Evolutionary conservation across 2,329 filamentous ascomycete genomes (phyloP).

Genomic region (Exophiala sideris): DNA sequence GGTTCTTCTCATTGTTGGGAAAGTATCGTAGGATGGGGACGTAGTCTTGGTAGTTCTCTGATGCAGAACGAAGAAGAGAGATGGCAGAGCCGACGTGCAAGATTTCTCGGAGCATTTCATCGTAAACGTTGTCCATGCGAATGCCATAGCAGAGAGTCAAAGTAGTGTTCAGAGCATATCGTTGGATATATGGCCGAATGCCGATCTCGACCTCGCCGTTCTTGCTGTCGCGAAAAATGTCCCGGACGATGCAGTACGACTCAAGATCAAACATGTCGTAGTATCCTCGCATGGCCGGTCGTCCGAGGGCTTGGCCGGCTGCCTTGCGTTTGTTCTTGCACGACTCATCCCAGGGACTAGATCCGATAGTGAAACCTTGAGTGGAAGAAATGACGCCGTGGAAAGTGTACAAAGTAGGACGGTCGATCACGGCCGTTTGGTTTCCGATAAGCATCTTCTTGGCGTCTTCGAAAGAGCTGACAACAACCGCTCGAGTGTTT

Average conservation of each 20-base stretch:
- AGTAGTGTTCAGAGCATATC: constrained; percentile 68
- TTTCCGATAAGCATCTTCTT: constrained; percentile 66
- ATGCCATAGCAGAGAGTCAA: constrained; percentile 73
- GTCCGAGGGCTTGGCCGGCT: constrained; percentile 68
- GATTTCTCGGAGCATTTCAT: constrained; percentile 67
- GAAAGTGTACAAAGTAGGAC: constrained; percentile 71
- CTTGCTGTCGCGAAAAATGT: constrained; percentile 60
- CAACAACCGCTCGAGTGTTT: constrained; percentile 62
- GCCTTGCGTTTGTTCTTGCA: constrained; percentile 70
- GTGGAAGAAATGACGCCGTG: constrained; percentile 69
- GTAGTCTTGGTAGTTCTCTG: constrained; percentile 78
- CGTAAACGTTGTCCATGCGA: constrained; percentile 65
- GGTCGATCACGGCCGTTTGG: constrained; percentile 68
- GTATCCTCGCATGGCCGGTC: constrained; percentile 67
- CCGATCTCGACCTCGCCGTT: constrained; percentile 61
- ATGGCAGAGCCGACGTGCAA: constrained; percentile 70
- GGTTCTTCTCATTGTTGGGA: constrained; percentile 53
- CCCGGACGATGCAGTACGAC: constrained; percentile 63
- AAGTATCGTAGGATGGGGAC: constrained; percentile 64
- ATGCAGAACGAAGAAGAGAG: constrained; percentile 70
- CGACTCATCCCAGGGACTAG: constrained; percentile 72
- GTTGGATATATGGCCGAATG: constrained; percentile 64
- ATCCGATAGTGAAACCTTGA: constrained; percentile 73
- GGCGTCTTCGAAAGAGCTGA: constrained; percentile 69
- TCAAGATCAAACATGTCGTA: constrained; percentile 75